Percentiles rank a stretch among this genome's conserved stretches.
These are phyloP conservation scores for Sphaerostilbella broomeana DNA, from an alignment of 2,329 filamentous ascomycete genomes.

Conservation along the genomic window DNA sequence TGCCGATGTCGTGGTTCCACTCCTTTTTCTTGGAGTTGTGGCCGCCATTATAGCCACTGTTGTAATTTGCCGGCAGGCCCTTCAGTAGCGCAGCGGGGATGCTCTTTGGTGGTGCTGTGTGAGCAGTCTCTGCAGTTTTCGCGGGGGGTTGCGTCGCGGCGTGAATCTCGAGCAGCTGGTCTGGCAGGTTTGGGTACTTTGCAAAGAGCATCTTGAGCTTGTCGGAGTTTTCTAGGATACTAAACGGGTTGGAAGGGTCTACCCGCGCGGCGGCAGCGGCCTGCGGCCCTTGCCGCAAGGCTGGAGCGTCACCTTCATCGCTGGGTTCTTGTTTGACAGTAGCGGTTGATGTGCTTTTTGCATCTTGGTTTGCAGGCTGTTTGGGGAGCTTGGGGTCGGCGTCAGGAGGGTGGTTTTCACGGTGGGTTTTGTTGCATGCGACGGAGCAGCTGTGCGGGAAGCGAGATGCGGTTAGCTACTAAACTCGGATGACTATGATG, in stretches of 20 bases:
- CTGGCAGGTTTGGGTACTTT: constrained; percentile 44
- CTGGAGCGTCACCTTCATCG: too few species aligned
- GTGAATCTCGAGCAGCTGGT: constrained; percentile 43
- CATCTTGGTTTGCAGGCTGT: constrained; percentile 12
- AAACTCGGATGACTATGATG: too few species aligned
- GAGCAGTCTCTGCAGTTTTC: constrained; percentile 20
- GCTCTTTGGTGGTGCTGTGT: too few species aligned
- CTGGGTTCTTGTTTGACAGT: too few species aligned
- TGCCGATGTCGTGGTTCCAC: constrained; percentile 55
- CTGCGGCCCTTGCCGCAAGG: too few species aligned
- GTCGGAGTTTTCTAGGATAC: constrained; percentile 43
- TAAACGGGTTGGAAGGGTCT: constrained; percentile 40
- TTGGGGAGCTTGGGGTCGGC: constrained; percentile 22
- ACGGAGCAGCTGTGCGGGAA: constrained; percentile 47
- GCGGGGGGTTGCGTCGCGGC: constrained; percentile 42
- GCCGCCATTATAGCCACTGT: too few species aligned
- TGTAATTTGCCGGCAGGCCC: constrained; percentile 18
- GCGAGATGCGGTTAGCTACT: too few species aligned
- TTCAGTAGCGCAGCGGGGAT: constrained; percentile 30
- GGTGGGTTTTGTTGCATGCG: constrained; percentile 47
- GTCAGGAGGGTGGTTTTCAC: constrained; percentile 42
- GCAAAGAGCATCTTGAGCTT: constrained; percentile 45
- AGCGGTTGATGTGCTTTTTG: not conserved
- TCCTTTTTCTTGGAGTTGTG: constrained; percentile 35
- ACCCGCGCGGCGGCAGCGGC: constrained; percentile 6